Conservation (phyloP, 495 filamentous ascomycete species). For the Sporormia fimetaria region DNA sequence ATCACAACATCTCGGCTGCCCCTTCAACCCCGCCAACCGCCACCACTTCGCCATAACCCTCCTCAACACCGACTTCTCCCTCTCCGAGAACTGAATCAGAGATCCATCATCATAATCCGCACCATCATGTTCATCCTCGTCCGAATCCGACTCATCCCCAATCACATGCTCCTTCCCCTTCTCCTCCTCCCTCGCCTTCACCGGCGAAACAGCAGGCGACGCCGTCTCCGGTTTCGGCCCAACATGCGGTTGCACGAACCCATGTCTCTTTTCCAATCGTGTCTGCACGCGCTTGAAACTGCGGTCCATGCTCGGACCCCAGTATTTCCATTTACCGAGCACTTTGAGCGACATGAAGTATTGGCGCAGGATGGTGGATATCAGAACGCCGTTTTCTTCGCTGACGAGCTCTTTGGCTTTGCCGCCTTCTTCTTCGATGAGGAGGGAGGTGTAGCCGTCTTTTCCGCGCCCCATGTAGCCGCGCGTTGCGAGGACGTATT, state of each 20-base stretch:
- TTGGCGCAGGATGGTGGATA: constrained; percentile 73
- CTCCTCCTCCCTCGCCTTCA: neutral
- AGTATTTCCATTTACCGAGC: constrained; percentile 59
- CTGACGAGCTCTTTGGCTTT: constrained; percentile 62
- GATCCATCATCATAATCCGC: constrained; percentile 24
- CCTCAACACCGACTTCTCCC: constrained; percentile 34
- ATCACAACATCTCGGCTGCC: constrained; percentile 34
- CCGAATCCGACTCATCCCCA: neutral
- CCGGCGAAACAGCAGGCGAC: constrained; percentile 2
- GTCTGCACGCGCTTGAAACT: constrained; percentile 54
- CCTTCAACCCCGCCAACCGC: constrained; percentile 48
- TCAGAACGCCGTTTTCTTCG: constrained; percentile 76
- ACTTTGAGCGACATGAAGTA: constrained; percentile 80
- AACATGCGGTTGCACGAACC: constrained; percentile 33
- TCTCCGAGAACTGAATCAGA: constrained; percentile 16
- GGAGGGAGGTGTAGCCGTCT: constrained; percentile 67
- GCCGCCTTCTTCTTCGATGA: constrained; percentile 58
- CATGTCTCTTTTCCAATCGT: constrained; percentile 36
- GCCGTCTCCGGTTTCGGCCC: constrained; percentile 27
- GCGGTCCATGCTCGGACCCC: constrained; percentile 45
- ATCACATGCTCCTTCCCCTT: neutral
- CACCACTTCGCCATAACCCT: constrained; percentile 64
- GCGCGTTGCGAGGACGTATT: constrained; percentile 61
- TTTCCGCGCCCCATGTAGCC: constrained; percentile 83
- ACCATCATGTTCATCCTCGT: constrained; percentile 13